Evolutionary conservation across 805 yeast species (phyloP).

Genomic region (Candida germanica): DNA sequence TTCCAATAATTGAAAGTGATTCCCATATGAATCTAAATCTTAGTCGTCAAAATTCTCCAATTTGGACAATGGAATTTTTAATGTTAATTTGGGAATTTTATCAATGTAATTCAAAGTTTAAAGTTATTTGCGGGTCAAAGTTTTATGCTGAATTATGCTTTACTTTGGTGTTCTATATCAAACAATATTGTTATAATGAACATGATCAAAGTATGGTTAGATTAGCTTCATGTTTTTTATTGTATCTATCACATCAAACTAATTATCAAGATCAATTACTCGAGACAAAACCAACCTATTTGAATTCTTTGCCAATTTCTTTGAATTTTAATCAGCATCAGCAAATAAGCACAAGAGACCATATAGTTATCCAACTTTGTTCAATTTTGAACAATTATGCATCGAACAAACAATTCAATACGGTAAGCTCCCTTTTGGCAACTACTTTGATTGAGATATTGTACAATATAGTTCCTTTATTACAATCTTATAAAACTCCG

Average conservation of each 20-base stretch:
- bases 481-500: conserved; percentile 21
- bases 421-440: conserved; percentile 27
- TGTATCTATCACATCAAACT: conserved; percentile 47
- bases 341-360: conserved; percentile 57
- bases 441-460: conserved; percentile 56
- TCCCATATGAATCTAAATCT: conserved; percentile 9
- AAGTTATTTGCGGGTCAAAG: conserved; percentile 33
- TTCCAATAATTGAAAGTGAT: conserved; percentile 33
- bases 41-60: conserved; percentile 4
- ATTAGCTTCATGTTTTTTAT: conserved; percentile 48
- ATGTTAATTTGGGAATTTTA: conserved; percentile 72
- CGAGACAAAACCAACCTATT: conserved; percentile 42
- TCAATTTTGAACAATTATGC: conserved; percentile 27
- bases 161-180: conserved; percentile 54
- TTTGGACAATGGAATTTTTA: conserved; percentile 57
- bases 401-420: conserved; percentile 14
- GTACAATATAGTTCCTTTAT: conserved; percentile 51
- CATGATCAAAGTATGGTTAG: conserved; percentile 44
- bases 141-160: conserved; percentile 54
- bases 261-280: conserved; percentile 39
- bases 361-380: conserved; percentile 52
- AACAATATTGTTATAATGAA: conserved; percentile 41
- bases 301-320: conserved; percentile 51
- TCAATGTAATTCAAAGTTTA: conserved; percentile 66
- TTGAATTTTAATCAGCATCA: conserved; percentile 20